A percentile compares a stretch with the other conserved stretches of the same genome.
Conservation (phyloP, 441 rosid species). For the Erysimum cheiri region DNA sequence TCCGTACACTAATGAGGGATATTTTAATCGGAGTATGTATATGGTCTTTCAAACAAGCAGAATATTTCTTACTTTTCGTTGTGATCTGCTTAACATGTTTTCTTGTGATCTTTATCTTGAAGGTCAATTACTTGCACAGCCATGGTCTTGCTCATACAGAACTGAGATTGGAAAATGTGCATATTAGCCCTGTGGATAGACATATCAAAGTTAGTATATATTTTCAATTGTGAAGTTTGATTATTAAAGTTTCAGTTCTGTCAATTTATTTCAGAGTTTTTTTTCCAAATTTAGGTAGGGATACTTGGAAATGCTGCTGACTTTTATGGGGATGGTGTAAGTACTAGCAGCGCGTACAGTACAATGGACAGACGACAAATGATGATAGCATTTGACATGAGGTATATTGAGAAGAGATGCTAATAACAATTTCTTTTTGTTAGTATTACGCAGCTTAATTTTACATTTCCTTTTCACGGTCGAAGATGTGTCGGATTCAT, state of each 20-base stretch:
- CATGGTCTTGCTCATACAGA: slow-evolving; percentile 99
- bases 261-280: slow-evolving; percentile 18
- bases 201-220: slow-evolving; percentile 78
- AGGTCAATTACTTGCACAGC: slow-evolving; percentile 98
- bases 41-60: slow-evolving; percentile 8
- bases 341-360: slow-evolving; percentile 51
- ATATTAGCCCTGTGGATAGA: slow-evolving; percentile 92
- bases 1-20: slow-evolving; percentile 86
- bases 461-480: slow-evolving; percentile 35
- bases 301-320: slow-evolving; percentile 96
- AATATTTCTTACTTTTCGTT: background rate
- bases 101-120: slow-evolving; percentile 38
- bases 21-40: slow-evolving; percentile 89
- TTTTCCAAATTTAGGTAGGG: slow-evolving; percentile 67
- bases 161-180: slow-evolving; percentile 94
- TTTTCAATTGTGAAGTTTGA: slow-evolving; percentile 6
- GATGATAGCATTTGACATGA: slow-evolving; percentile 99
- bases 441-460: slow-evolving; percentile 18
- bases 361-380: slow-evolving; percentile 73
- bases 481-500: slow-evolving; percentile 92
- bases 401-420: slow-evolving; percentile 50
- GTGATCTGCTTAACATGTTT: slow-evolving; percentile 21
- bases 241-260: slow-evolving; percentile 17
- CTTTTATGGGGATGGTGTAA: slow-evolving; percentile 69
- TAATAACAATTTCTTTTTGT: background rate